A percentile compares a stretch with the other conserved stretches of the same genome.
Evolutionary conservation across 345 rosid genomes (phyloP).

Genomic region (Schrenkiella parvula): DNA sequence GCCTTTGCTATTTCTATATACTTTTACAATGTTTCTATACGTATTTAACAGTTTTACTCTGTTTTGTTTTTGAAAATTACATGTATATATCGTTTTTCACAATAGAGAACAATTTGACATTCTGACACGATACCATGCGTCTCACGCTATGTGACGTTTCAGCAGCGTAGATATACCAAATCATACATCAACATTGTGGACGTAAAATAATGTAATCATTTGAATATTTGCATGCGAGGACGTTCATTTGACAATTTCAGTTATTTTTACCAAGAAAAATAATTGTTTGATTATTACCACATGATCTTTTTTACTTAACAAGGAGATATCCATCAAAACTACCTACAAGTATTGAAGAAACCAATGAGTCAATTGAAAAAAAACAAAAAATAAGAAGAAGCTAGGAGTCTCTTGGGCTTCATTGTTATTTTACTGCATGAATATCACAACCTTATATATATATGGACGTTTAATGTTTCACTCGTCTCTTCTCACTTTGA

Average conservation of each 20-base stretch:
- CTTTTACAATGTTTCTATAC: not conserved
- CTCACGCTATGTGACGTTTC: not conserved
- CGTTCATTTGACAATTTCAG: not conserved
- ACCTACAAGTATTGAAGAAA: too few species aligned
- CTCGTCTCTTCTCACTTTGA: not conserved
- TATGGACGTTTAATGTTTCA: not conserved
- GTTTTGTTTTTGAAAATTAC: not conserved
- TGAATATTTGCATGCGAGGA: not conserved
- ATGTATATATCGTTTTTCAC: not conserved
- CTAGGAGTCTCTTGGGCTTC: not conserved
- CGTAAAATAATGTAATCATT: not conserved
- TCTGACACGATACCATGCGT: not conserved
- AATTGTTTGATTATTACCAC: too few species aligned
- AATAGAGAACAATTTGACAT: not conserved
- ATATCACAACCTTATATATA: not conserved
- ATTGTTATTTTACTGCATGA: not conserved
- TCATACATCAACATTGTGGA: not conserved
- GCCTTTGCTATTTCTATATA: not conserved
- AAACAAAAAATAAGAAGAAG: not conserved
- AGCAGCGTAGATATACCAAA: not conserved
- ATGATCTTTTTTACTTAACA: too few species aligned
- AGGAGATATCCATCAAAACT: too few species aligned
- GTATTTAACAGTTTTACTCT: not conserved
- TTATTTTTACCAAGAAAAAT: not conserved
- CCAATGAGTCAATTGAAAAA: not conserved